Evolutionary conservation across 495 filamentous ascomycete genomes (phyloP).

Genomic region (Trichoderma orchidacearum): DNA sequence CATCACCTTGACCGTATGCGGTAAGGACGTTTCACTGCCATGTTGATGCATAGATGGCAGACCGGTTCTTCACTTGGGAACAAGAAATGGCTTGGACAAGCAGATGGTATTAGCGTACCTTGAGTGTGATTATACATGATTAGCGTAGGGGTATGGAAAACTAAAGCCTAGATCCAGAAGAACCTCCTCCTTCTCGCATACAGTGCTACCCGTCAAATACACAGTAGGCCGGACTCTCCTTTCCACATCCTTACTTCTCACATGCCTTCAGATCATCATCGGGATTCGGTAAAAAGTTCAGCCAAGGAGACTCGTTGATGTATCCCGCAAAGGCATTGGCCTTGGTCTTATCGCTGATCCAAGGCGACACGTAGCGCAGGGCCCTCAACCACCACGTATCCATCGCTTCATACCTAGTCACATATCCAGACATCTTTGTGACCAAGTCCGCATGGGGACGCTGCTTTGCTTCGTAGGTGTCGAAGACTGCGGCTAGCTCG

Average conservation of each 20-base stretch:
- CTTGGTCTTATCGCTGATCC: slow-evolving; percentile 4
- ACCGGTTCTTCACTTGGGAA: background rate
- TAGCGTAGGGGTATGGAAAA: too few species aligned
- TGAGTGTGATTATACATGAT: too few species aligned
- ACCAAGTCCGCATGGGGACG: slow-evolving; percentile 7
- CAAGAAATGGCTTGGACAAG: too few species aligned
- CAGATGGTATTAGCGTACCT: too few species aligned
- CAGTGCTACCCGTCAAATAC: too few species aligned
- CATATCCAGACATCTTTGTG: slow-evolving; percentile 4
- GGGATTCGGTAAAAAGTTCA: slow-evolving; percentile 2
- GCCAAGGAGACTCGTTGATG: background rate
- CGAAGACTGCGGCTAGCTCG: slow-evolving; percentile 5
- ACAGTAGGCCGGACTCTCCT: too few species aligned
- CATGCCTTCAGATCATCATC: background rate
- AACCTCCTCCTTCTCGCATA: too few species aligned
- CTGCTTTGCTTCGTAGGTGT: slow-evolving; percentile 11
- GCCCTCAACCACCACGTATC: slow-evolving; percentile 9
- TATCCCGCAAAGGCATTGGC: background rate
- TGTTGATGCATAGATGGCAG: background rate
- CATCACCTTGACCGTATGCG: background rate
- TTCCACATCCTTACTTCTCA: background rate
- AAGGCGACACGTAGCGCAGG: background rate
- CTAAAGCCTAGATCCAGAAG: too few species aligned
- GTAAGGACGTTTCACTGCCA: background rate
- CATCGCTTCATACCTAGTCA: slow-evolving; percentile 13